Percentiles rank a stretch among this genome's conserved stretches.
Evolutionary conservation across 1,284 basidiomycete genomes (phyloP).

Genomic region (Coniophora puteana): DNA sequence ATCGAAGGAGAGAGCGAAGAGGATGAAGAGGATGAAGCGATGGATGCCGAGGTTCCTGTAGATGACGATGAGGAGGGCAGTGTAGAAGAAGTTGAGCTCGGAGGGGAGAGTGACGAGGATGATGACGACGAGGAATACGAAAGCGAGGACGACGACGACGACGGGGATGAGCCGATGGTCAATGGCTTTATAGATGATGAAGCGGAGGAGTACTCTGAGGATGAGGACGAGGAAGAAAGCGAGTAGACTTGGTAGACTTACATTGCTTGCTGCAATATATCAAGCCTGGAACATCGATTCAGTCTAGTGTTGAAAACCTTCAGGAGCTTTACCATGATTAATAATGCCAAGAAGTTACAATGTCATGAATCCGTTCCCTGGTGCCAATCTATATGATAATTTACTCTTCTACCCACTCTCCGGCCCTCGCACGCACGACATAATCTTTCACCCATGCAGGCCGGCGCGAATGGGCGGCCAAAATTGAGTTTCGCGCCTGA

Average conservation of each 20-base stretch:
- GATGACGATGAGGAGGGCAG: conserved; percentile 65
- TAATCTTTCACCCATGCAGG: conserved; percentile 64
- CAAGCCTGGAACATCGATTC: too few relatives aligned
- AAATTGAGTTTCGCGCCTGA: conserved; percentile 38
- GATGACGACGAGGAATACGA: conserved; percentile 45
- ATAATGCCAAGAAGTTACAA: conserved; percentile 1
- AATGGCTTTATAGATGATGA: conserved; percentile 74
- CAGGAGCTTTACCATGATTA: neutral
- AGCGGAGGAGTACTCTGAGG: conserved; percentile 66
- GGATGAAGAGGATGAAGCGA: conserved; percentile 55
- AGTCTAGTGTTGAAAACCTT: conserved; percentile 5
- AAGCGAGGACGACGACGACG: conserved; percentile 39
- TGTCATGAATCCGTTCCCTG: conserved; percentile 1
- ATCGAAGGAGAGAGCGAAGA: conserved; percentile 78
- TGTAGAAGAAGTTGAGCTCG: conserved; percentile 66
- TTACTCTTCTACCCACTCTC: conserved; percentile 69
- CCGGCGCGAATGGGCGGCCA: conserved; percentile 45
- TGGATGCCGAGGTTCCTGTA: conserved; percentile 65
- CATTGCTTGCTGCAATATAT: neutral
- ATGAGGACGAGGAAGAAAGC: conserved; percentile 58
- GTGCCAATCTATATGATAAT: conserved; percentile 15
- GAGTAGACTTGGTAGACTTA: conserved; percentile 28
- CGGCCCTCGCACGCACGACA: conserved; percentile 56
- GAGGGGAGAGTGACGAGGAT: conserved; percentile 52
- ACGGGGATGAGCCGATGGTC: conserved; percentile 46